A percentile compares a stretch with the other conserved stretches of the same genome.
phyloP scores from a whole-genome alignment of 768 basidiomycete species.

The Chalciporus pseudorubinellus region DNA sequence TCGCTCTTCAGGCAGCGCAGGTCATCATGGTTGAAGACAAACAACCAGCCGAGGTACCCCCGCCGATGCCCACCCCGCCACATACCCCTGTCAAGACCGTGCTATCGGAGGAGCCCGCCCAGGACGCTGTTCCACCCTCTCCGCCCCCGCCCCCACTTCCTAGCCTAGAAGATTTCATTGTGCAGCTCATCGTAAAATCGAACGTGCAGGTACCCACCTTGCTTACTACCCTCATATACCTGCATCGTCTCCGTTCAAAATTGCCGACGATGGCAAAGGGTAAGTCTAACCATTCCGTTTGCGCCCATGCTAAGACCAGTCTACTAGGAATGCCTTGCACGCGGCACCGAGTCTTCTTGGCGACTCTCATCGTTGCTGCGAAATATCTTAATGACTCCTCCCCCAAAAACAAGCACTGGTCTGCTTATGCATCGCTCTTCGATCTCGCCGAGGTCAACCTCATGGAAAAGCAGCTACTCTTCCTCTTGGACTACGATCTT shows the following conservation, averaged over 20 bases:
- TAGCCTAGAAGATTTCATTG: constrained; percentile 81
- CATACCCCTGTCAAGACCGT: constrained; percentile 54
- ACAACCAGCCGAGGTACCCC: constrained; percentile 31
- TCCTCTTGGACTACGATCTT: constrained; percentile 89
- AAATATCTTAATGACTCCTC: constrained; percentile 98
- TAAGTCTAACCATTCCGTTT: constrained; percentile 33
- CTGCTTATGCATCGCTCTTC: constrained; percentile 71
- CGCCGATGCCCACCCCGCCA: constrained; percentile 62
- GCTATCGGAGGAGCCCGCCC: constrained; percentile 33
- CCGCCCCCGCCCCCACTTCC: constrained; percentile 43
- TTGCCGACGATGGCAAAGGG: constrained; percentile 85
- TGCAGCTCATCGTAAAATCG: constrained; percentile 71
- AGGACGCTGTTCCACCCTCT: constrained; percentile 24
- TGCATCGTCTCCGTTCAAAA: constrained; percentile 80
- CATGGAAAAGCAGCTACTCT: constrained; percentile 96
- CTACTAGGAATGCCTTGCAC: constrained; percentile 77
- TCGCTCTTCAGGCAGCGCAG: constrained; percentile 73
- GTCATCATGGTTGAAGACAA: constrained; percentile 68
- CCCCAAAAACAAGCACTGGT: constrained; percentile 95
- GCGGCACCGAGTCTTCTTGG: constrained; percentile 92
- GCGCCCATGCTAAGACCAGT: constrained; percentile 8
- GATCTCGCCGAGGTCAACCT: constrained; percentile 81
- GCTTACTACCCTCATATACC: constrained; percentile 86
- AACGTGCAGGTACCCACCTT: constrained; percentile 91
- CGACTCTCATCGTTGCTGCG: constrained; percentile 90